Conservation (phyloP, 2,329 filamentous ascomycete genomes). For the Geosmithia putterillii region DNA sequence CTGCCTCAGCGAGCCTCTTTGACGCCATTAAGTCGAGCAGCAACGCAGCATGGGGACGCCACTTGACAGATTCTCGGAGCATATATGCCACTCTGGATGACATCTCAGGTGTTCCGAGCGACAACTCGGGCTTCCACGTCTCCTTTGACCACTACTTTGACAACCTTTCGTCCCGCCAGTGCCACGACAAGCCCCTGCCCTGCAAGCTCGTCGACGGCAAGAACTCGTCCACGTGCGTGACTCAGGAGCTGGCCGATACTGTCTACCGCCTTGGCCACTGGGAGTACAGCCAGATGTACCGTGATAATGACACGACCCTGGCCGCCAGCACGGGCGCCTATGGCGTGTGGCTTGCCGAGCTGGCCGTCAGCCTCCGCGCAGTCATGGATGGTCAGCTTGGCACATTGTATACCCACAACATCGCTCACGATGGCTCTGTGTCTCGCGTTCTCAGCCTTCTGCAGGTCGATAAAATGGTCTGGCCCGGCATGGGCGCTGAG, state of each 20-base stretch:
- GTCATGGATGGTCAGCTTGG: constrained; percentile 26
- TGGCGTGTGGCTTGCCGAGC: constrained; percentile 64
- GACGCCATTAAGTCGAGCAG: constrained; percentile 27
- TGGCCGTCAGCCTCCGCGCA: constrained; percentile 51
- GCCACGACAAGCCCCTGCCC: constrained; percentile 60
- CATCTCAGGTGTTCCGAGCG: constrained; percentile 50
- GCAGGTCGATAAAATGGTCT: constrained; percentile 66
- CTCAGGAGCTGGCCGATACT: constrained; percentile 47
- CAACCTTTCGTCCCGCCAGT: constrained; percentile 68
- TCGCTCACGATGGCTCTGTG: constrained; percentile 69
- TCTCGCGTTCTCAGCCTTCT: constrained; percentile 55
- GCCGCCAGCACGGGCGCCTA: constrained; percentile 47
- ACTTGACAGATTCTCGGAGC: constrained; percentile 41
- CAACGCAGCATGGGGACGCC: constrained; percentile 45
- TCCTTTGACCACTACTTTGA: constrained; percentile 78
- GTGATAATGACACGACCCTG: constrained; percentile 51
- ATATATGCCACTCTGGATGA: constrained; percentile 51
- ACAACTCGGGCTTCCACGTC: constrained; percentile 51
- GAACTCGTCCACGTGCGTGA: constrained; percentile 45
- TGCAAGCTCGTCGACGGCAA: constrained; percentile 40
- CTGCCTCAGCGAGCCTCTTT: constrained; percentile 30
- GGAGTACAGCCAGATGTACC: constrained; percentile 71
- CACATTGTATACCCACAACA: constrained; percentile 56
- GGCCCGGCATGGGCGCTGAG: constrained; percentile 75
- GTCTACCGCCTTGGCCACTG: constrained; percentile 70